Conservation (phyloP, 1,284 basidiomycete genomes). For the Cryptococcus sp. region DNA sequence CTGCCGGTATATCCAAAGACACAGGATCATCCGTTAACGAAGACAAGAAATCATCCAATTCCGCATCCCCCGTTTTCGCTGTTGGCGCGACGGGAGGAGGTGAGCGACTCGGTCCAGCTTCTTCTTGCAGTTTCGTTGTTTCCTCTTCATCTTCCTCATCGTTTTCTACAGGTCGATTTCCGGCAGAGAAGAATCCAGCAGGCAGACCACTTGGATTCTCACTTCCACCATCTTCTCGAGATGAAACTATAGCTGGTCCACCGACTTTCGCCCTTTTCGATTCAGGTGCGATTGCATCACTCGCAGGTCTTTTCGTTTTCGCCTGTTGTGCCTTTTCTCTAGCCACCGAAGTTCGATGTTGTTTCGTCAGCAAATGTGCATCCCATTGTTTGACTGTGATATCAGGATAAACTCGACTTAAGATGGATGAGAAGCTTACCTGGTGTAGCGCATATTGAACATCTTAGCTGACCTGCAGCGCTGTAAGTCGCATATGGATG, state of each 20-base stretch:
- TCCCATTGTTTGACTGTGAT: constrained; percentile 47
- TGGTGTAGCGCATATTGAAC: constrained; percentile 43
- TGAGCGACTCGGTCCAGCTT: background rate
- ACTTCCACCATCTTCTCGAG: background rate
- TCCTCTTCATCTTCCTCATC: constrained; percentile 9
- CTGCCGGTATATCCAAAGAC: background rate
- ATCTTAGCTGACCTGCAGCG: constrained; percentile 37
- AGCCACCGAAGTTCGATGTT: constrained; percentile 41
- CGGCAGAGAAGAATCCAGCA: constrained; percentile 37
- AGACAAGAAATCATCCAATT: constrained; percentile 46
- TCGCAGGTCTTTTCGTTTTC: constrained; percentile 24
- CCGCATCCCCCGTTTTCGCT: constrained; percentile 34
- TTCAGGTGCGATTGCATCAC: constrained; percentile 3
- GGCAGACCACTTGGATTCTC: constrained; percentile 3
- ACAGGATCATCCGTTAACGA: constrained; percentile 32
- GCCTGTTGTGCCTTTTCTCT: constrained; percentile 36
- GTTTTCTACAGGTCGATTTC: constrained; percentile 10
- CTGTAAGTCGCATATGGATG: constrained; percentile 43
- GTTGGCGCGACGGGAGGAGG: constrained; percentile 2
- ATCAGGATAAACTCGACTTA: background rate
- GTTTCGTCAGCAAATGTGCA: constrained; percentile 46
- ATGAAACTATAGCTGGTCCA: background rate
- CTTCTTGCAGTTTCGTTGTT: background rate
- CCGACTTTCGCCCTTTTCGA: constrained; percentile 18
- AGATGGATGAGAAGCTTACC: constrained; percentile 23